These are phyloP conservation scores for Linnemannia schmuckeri DNA, from an alignment of 192 early-diverging fungal genomes.

Conservation along the genomic window DNA sequence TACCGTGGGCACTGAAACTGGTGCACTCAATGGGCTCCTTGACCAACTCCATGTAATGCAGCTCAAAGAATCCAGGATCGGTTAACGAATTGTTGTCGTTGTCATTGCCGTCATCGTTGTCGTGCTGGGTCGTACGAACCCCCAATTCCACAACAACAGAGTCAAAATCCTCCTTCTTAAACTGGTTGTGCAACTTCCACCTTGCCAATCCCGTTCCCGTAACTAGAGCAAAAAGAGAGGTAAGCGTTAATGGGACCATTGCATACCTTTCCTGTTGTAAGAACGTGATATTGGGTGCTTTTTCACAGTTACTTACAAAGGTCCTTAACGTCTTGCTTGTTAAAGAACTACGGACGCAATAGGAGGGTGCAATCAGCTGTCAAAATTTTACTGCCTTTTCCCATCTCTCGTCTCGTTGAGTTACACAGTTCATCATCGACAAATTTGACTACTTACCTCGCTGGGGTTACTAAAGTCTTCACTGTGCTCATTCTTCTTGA, in stretches of 20 bases:
- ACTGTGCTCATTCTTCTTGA: neutral
- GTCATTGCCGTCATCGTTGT: neutral
- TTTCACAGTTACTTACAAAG: neutral
- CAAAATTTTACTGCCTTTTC: too few species aligned
- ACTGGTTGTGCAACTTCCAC: slow-evolving; percentile 2
- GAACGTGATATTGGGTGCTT: neutral
- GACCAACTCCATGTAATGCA: slow-evolving; percentile 1
- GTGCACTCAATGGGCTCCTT: neutral
- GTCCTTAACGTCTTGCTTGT: neutral
- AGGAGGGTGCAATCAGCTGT: neutral
- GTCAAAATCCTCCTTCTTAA: neutral
- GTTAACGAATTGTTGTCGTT: neutral
- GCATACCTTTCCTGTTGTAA: neutral
- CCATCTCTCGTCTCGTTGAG: neutral
- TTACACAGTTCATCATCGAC: neutral
- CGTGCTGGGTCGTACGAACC: neutral
- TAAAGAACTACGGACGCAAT: neutral
- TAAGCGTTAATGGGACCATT: neutral
- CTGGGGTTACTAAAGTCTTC: neutral
- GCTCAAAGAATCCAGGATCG: neutral
- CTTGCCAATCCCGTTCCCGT: neutral
- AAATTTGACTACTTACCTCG: neutral
- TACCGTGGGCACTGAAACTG: neutral
- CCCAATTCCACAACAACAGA: neutral
- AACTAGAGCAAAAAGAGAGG: neutral